A percentile compares a stretch with the other conserved stretches of the same genome.
These are phyloP conservation scores for Melaleuca alternifolia DNA, from an alignment of 345 rosid genomes.

Conservation along the genomic window DNA sequence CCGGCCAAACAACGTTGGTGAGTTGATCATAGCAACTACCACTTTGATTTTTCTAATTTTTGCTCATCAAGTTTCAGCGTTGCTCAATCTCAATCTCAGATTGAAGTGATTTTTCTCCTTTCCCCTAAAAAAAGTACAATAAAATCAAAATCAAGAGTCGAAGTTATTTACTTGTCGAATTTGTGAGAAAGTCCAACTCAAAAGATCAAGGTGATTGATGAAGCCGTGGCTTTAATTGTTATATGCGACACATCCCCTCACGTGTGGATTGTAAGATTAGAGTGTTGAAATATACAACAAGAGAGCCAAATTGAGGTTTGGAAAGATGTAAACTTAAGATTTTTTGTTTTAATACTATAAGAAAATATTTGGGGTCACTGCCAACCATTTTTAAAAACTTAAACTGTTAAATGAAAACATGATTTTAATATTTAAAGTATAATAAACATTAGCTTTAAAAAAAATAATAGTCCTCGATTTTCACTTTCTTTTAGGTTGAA, in stretches of 20 bases:
- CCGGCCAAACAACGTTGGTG: not conserved
- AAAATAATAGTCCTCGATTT: not conserved
- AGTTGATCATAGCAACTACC: not conserved
- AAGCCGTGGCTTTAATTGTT: not conserved
- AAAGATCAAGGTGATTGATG: not conserved
- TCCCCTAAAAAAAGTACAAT: rapidly evolving
- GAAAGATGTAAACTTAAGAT: not conserved
- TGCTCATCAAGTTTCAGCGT: not conserved
- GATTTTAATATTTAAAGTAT: too few species aligned
- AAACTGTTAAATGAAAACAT: too few species aligned
- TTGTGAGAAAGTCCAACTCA: not conserved
- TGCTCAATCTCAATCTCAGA: not conserved
- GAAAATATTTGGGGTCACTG: too few species aligned
- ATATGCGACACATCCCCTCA: not conserved
- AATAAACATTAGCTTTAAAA: too few species aligned
- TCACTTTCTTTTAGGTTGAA: not conserved
- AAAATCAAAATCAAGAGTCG: not conserved
- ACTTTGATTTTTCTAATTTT: not conserved
- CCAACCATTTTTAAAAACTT: too few species aligned
- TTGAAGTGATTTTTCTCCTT: not conserved
- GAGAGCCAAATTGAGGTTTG: not conserved
- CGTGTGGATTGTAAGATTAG: not conserved
- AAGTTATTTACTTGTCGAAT: not conserved
- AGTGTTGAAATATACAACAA: not conserved
- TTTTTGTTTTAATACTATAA: not conserved